Percentiles rank a stretch among this genome's conserved stretches.
Conservation (phyloP, 345 rosid genomes). For the Linum trigynum region DNA sequence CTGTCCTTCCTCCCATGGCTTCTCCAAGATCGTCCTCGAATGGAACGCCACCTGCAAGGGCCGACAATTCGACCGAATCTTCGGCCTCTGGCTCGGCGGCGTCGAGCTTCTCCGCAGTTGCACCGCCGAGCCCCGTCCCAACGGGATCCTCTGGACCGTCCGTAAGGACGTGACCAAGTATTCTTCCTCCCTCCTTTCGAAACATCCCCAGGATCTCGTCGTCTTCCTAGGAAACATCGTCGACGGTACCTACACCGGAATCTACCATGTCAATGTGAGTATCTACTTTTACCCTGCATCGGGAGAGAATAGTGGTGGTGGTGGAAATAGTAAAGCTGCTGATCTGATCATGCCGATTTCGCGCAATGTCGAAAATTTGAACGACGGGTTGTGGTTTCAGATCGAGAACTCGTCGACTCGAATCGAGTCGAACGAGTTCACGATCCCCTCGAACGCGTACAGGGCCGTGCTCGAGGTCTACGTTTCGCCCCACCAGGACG, state of each 20-base stretch:
- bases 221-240: slow-evolving; percentile 66
- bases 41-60: slow-evolving; percentile 75
- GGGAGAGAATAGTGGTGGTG: background rate
- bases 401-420: slow-evolving; percentile 37
- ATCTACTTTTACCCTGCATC: slow-evolving; percentile 50
- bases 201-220: slow-evolving; percentile 44
- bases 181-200: slow-evolving; percentile 48
- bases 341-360: slow-evolving; percentile 77
- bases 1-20: slow-evolving; percentile 30
- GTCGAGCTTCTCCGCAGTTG: slow-evolving; percentile 93
- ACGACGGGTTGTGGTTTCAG: slow-evolving; percentile 85
- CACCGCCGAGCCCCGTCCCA: slow-evolving; percentile 77
- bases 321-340: slow-evolving; percentile 25
- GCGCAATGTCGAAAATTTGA: slow-evolving; percentile 36
- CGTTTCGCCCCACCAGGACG: slow-evolving; percentile 81
- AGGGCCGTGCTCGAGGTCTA: slow-evolving; percentile 86
- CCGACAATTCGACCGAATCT: slow-evolving; percentile 73
- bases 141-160: slow-evolving; percentile 71
- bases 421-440: slow-evolving; percentile 36
- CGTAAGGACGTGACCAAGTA: slow-evolving; percentile 79
- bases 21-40: slow-evolving; percentile 73
- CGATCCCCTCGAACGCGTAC: slow-evolving; percentile 61
- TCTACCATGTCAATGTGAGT: slow-evolving; percentile 61
- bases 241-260: slow-evolving; percentile 63
- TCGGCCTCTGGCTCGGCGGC: slow-evolving; percentile 82